These are phyloP conservation scores for Scleromitrula shiraiana DNA, from an alignment of 2,329 filamentous ascomycete genomes.

Conservation along the genomic window DNA sequence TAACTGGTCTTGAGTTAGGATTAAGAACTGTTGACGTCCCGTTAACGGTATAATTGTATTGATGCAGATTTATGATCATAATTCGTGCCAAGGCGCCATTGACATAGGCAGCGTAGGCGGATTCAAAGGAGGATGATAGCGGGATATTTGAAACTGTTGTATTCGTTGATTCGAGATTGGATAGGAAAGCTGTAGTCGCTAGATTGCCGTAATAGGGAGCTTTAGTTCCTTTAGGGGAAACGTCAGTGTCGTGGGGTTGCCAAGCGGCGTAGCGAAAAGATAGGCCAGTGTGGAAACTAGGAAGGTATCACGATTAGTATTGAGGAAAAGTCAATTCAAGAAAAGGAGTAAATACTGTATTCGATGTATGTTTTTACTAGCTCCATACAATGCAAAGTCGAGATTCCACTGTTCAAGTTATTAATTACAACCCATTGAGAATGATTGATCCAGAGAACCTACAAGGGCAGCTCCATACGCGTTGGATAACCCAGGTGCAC, in stretches of 20 bases:
- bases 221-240: constrained; percentile 47
- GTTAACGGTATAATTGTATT: constrained; percentile 50
- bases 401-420: constrained; percentile 40
- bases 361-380: constrained; percentile 45
- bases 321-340: not conserved
- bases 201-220: constrained; percentile 57
- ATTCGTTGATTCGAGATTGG: constrained; percentile 30
- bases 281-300: constrained; percentile 52
- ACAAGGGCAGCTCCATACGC: constrained; percentile 54
- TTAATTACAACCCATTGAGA: not conserved
- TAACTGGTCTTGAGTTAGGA: constrained; percentile 27
- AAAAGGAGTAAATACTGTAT: constrained; percentile 34
- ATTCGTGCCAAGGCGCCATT: constrained; percentile 38
- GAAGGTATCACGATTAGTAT: not conserved
- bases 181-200: constrained; percentile 48
- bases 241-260: constrained; percentile 48
- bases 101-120: constrained; percentile 50
- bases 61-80: constrained; percentile 48
- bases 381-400: constrained; percentile 53
- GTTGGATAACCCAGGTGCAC: constrained; percentile 53
- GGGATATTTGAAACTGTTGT: constrained; percentile 43
- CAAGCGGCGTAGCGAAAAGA: constrained; percentile 54
- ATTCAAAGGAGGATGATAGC: constrained; percentile 32
- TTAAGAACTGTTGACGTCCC: constrained; percentile 29
- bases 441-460: not conserved